Evolutionary conservation across 2,329 filamentous ascomycete genomes (phyloP).

Genomic region (Trichoderma afroharzianum): DNA sequence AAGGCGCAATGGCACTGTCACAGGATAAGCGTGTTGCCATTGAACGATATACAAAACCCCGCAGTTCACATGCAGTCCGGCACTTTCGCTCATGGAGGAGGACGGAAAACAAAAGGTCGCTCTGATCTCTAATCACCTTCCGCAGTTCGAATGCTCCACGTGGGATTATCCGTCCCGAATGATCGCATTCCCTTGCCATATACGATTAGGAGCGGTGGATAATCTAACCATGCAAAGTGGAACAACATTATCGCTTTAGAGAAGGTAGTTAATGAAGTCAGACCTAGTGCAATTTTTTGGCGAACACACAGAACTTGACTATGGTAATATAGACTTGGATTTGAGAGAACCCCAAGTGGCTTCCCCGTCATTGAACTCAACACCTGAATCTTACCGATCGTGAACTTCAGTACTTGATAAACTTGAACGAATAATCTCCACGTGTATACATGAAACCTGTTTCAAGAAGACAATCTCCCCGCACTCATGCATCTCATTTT

Average conservation of each 20-base stretch:
- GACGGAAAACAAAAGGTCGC: background rate
- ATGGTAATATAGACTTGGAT: background rate
- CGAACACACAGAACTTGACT: background rate
- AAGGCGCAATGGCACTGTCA: background rate
- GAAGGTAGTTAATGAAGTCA: background rate
- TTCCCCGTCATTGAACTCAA: background rate
- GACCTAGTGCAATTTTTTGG: background rate
- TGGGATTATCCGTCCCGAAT: background rate
- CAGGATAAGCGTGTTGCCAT: background rate
- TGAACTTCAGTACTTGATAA: background rate
- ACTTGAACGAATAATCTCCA: background rate
- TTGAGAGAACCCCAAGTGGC: background rate
- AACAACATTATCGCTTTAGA: background rate
- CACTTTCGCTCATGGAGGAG: background rate
- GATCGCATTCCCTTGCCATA: background rate
- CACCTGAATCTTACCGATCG: background rate
- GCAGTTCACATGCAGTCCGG: background rate
- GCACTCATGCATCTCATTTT: background rate
- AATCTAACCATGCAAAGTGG: background rate
- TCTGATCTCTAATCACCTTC: background rate
- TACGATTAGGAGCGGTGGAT: background rate
- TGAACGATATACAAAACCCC: background rate
- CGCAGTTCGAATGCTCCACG: background rate
- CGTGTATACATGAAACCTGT: background rate
- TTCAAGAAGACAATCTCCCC: background rate